These are phyloP conservation scores for Beta macrorhiza DNA, from an alignment of 179 eudicot species.

Conservation along the genomic window DNA sequence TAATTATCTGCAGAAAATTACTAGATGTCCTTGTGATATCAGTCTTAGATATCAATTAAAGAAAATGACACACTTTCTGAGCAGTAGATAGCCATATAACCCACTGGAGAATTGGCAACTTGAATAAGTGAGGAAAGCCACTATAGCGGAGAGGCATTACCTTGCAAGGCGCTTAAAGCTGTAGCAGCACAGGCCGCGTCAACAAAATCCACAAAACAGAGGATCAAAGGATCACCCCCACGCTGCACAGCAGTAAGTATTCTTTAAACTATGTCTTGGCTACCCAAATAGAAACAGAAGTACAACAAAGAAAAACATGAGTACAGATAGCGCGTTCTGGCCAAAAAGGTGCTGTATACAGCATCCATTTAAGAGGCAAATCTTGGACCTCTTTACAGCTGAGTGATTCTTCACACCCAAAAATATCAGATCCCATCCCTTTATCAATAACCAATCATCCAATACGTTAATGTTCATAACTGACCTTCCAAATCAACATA, in stretches of 20 bases:
- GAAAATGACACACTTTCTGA: neutral
- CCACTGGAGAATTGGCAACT: neutral
- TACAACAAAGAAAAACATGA: neutral
- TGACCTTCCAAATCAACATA: neutral
- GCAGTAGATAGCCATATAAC: neutral
- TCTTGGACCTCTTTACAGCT: neutral
- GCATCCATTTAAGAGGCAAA: neutral
- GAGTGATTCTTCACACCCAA: neutral
- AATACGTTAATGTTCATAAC: neutral
- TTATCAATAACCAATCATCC: neutral
- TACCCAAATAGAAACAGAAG: conserved; percentile 6
- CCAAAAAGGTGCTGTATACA: neutral
- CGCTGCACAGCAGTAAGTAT: conserved; percentile 48
- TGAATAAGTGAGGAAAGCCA: neutral
- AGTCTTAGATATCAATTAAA: neutral
- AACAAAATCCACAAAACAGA: conserved; percentile 72
- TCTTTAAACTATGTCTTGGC: neutral
- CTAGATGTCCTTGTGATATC: neutral
- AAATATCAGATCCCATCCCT: neutral
- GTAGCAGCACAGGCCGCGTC: conserved; percentile 77
- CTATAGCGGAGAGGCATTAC: conserved; percentile 30
- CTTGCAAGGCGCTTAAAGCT: conserved; percentile 81
- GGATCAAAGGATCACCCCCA: conserved; percentile 65
- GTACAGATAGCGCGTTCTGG: neutral
- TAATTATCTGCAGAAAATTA: neutral